These are phyloP conservation scores for Solanum sejunctum DNA, from an alignment of 257 asterid genomes.

Conservation along the genomic window DNA sequence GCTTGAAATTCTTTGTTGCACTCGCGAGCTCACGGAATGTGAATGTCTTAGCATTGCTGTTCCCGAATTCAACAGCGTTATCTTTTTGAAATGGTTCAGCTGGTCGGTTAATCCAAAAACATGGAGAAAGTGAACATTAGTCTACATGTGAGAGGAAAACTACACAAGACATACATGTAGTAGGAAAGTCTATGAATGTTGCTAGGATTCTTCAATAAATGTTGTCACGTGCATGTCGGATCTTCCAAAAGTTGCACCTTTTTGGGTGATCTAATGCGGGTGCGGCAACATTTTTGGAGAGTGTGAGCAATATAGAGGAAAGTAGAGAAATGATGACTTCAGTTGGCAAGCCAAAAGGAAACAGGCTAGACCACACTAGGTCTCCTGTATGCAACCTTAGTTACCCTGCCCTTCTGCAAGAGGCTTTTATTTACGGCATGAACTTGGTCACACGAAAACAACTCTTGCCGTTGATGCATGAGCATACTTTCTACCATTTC, in stretches of 20 bases:
- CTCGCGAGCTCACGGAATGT: slow-evolving; percentile 18
- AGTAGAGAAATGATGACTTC: not conserved
- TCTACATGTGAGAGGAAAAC: not conserved
- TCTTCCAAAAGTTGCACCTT: not conserved
- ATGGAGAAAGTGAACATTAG: not conserved
- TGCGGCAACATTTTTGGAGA: not conserved
- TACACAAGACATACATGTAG: not conserved
- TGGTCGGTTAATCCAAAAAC: not conserved
- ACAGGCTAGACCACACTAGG: not conserved
- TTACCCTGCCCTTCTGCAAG: not conserved
- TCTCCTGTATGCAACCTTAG: not conserved
- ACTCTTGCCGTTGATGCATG: not conserved
- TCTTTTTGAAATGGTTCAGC: not conserved
- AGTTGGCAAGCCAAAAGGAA: not conserved
- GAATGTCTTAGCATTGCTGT: not conserved
- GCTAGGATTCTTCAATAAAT: not conserved
- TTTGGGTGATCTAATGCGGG: not conserved
- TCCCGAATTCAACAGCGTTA: not conserved
- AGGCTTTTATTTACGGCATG: not conserved
- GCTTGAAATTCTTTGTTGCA: slow-evolving; percentile 14
- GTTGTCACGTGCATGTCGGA: not conserved
- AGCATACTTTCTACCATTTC: not conserved
- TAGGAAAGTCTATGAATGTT: not conserved
- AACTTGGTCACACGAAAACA: not conserved
- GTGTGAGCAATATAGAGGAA: not conserved